Conservation (phyloP, 306 rosid species). For the Quercus agrifolia region DNA sequence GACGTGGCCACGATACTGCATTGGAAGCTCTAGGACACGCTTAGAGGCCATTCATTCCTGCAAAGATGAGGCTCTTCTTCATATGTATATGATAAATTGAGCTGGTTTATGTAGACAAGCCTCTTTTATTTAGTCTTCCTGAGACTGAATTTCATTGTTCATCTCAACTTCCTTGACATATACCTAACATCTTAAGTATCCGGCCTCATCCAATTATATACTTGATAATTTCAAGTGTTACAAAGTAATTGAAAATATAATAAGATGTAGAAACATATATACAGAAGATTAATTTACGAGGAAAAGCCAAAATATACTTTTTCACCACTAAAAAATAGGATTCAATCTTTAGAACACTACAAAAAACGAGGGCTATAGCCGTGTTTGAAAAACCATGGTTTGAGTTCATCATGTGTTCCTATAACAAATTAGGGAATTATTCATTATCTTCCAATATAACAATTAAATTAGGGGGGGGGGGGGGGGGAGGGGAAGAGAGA, state of each 20-base stretch:
- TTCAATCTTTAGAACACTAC: too few relatives aligned
- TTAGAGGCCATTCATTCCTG: constrained; percentile 54
- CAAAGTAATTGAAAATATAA: not conserved
- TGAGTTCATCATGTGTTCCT: too few relatives aligned
- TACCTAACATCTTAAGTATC: constrained; percentile 7
- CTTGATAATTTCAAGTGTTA: not conserved
- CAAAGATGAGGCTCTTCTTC: constrained; percentile 54
- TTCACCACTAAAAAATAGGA: too few relatives aligned
- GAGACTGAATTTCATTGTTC: constrained; percentile 22
- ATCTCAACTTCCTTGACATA: constrained; percentile 1
- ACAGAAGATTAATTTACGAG: too few relatives aligned
- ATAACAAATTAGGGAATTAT: too few relatives aligned
- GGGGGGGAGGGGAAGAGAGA: too few relatives aligned
- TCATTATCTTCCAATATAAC: too few relatives aligned
- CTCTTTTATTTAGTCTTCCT: constrained; percentile 8
- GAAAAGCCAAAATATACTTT: too few relatives aligned
- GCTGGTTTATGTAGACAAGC: constrained; percentile 31
- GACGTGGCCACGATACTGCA: constrained; percentile 98
- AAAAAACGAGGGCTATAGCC: too few relatives aligned
- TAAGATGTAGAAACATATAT: too few relatives aligned
- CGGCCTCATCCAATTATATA: not conserved
- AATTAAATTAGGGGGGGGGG: too few relatives aligned
- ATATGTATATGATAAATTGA: constrained; percentile 27
- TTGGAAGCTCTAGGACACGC: constrained; percentile 89
- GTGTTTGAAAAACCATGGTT: too few relatives aligned